Evolutionary conservation across 345 rosid genomes (phyloP).

Genomic region (Cochlearia excelsa): DNA sequence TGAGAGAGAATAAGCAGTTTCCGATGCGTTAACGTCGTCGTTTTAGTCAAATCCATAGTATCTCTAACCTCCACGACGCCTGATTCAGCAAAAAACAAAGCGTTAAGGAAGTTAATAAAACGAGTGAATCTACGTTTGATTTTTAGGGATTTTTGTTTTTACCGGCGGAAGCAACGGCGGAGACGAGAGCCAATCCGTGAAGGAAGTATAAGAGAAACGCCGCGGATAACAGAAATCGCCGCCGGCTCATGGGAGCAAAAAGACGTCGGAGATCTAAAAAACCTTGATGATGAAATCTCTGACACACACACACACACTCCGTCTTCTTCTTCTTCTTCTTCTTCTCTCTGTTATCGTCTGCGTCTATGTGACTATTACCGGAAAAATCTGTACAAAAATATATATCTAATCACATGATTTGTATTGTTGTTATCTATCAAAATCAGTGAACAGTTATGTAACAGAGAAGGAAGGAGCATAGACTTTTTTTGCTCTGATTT

Average conservation of each 20-base stretch:
- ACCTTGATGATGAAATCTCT: background rate
- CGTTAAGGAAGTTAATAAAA: background rate
- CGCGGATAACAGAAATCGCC: slow-evolving; percentile 12
- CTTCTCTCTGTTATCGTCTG: too few species aligned
- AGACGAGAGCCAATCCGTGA: slow-evolving; percentile 20
- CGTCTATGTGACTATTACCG: too few species aligned
- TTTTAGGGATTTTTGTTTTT: background rate
- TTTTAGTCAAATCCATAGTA: slow-evolving; percentile 2
- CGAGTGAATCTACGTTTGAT: background rate
- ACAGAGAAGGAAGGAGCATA: too few species aligned
- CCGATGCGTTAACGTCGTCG: slow-evolving; percentile 42
- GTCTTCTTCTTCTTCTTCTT: background rate
- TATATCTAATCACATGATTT: too few species aligned
- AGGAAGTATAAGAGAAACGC: slow-evolving; percentile 3
- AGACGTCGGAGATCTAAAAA: background rate
- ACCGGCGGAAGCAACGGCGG: slow-evolving; percentile 3
- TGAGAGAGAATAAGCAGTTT: slow-evolving; percentile 47
- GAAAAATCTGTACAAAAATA: too few species aligned
- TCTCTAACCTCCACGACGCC: slow-evolving; percentile 17
- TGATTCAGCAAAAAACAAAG: background rate
- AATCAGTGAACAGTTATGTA: slow-evolving; percentile 5
- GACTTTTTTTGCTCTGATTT: slow-evolving; percentile 8
- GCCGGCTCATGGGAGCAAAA: slow-evolving; percentile 23
- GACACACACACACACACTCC: background rate
- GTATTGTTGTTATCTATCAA: too few species aligned